A percentile compares a stretch with the other conserved stretches of the same genome.
Conservation (phyloP, 768 basidiomycete genomes). For the Trametes maxima region DNA sequence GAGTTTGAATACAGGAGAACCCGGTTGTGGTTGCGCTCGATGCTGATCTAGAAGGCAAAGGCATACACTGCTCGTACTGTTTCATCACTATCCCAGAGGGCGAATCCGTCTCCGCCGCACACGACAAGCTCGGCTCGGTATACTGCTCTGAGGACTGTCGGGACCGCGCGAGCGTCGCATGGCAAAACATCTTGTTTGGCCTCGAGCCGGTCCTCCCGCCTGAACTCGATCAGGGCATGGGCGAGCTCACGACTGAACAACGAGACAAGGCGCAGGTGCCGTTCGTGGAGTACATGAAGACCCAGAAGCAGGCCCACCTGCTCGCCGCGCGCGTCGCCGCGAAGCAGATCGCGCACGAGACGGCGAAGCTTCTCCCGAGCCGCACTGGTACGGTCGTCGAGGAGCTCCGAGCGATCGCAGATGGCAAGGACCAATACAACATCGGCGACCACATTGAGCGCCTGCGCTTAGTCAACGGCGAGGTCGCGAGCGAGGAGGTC, state of each 20-base stretch:
- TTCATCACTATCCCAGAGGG: conserved; percentile 57
- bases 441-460: conserved; percentile 80
- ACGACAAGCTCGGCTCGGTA: conserved; percentile 56
- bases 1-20: conserved; percentile 53
- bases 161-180: conserved; percentile 54
- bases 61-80: conserved; percentile 75
- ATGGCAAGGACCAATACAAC: conserved; percentile 57
- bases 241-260: conserved; percentile 38
- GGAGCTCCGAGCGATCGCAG: conserved; percentile 39
- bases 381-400: conserved; percentile 26
- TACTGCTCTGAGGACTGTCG: conserved; percentile 80
- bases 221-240: conserved; percentile 36
- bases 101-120: conserved; percentile 46
- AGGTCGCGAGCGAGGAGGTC: conserved; percentile 50
- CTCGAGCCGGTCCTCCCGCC: conserved; percentile 61
- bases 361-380: conserved; percentile 50
- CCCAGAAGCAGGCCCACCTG: conserved; percentile 49
- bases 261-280: conserved; percentile 62
- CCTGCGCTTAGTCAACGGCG: conserved; percentile 64
- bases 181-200: conserved; percentile 72
- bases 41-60: conserved; percentile 64
- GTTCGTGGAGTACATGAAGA: conserved; percentile 57
- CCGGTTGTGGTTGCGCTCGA: conserved; percentile 76
- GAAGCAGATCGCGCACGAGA: conserved; percentile 68
- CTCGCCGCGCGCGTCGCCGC: conserved; percentile 75